phyloP scores from a whole-genome alignment of 441 rosid species.

The Aquilaria agallochum region DNA sequence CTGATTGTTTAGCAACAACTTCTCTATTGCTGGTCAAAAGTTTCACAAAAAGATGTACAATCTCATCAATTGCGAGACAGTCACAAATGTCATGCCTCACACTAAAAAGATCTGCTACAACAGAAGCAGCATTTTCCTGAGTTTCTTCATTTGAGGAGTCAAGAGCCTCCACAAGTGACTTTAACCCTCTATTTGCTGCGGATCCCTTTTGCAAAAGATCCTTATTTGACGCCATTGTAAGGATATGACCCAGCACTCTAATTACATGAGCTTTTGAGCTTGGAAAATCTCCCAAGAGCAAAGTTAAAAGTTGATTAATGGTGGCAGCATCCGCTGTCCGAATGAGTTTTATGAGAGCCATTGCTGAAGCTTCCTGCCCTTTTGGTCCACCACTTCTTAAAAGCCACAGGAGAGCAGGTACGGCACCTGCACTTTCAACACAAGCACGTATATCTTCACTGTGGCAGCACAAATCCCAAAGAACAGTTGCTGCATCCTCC shows the following conservation, averaged over 20 bases:
- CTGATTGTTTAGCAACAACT: constrained; percentile 75
- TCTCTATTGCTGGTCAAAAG: constrained; percentile 72
- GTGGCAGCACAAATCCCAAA: constrained; percentile 78
- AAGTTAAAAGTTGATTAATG: constrained; percentile 68
- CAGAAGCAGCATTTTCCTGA: constrained; percentile 81
- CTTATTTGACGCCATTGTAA: constrained; percentile 55
- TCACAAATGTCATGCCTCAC: constrained; percentile 78
- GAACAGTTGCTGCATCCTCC: constrained; percentile 76
- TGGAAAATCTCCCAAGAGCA: constrained; percentile 73
- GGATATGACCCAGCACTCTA: constrained; percentile 83
- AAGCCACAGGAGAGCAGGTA: constrained; percentile 69
- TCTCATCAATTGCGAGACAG: constrained; percentile 74
- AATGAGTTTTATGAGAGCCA: constrained; percentile 61
- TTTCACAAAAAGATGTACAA: constrained; percentile 70
- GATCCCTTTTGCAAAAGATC: constrained; percentile 69
- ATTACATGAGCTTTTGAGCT: constrained; percentile 60
- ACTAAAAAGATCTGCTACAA: constrained; percentile 77
- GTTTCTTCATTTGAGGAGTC: constrained; percentile 72
- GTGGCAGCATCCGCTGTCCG: constrained; percentile 69
- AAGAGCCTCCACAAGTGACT: constrained; percentile 72
- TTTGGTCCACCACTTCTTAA: constrained; percentile 64
- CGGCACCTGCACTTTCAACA: constrained; percentile 88
- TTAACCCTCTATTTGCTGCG: constrained; percentile 84
- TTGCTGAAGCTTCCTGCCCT: constrained; percentile 70
- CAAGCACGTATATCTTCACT: constrained; percentile 87